Base-by-base conservation (phyloP, 108 stramenopile species). In the Aureococcus anophagefferens region DNA sequence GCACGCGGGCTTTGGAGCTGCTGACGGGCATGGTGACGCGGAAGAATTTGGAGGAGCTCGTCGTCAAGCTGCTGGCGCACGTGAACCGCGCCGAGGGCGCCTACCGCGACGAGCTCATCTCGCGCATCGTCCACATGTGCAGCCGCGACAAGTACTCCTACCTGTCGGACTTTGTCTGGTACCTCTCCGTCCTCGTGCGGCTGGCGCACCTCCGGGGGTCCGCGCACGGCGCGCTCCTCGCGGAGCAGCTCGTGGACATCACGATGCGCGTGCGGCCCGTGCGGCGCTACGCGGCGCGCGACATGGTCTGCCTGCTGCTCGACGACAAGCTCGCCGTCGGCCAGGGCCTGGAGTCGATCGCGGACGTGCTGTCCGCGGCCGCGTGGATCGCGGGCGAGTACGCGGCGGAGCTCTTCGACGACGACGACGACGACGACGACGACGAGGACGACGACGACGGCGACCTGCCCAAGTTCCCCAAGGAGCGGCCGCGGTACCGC, bases 381-480 rank as follows among this genome's bases (percentile, higher is more conserved):
- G 95, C 95, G 36, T 97, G 93, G 92, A 92, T 97, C 79, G 90
- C 91, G 0, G 96, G 96, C 25, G 98, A 97, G 81, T 99, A 80
- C 45, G 77, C 78, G 14, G 16, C 31, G 18, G 33, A 69, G 21
- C 17, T 76, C 32, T 25, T 21, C 29, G 29, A 29, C 32, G 86
- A 84, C 70, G 74, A 87, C 68, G 81, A 88, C 45, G 87, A 87
- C 30, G 86, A 80, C 63, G 87, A 79, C 35, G 65, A 90, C 67
- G 75, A 72, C 4, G 75, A 68, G n/a, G 59, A 83, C 0, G 80
- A 82, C 63, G 86, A 84, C 33, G 75, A 85, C 64, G 81, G 71
- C 44, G 82, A 69, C 3, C 35, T 32, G 30, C 51, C 34, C 1
- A 33, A 4, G 69, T 15, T 63, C 69, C 36, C 68, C n/a, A 25